Conservation (phyloP, 2,329 filamentous ascomycete genomes). For the Paecilomyces fulvus region DNA sequence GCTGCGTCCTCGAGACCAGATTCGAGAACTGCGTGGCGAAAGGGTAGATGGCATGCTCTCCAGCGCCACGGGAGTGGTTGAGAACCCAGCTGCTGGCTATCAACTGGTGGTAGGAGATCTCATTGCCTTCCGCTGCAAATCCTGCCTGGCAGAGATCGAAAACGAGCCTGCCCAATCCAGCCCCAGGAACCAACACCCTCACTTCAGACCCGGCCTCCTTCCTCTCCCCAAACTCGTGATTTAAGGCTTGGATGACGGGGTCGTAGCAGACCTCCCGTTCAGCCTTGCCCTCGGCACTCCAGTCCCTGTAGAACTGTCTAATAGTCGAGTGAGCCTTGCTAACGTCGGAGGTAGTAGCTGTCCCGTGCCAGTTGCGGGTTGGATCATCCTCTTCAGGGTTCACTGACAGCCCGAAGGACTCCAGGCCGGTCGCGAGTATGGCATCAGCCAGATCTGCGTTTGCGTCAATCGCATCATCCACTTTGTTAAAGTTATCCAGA, state of each 20-base stretch:
- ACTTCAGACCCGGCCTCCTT: constrained; percentile 35
- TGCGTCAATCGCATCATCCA: constrained; percentile 80
- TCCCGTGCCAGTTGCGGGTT: constrained; percentile 56
- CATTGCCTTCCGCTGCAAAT: constrained; percentile 75
- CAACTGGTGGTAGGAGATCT: constrained; percentile 96
- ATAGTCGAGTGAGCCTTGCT: constrained; percentile 91
- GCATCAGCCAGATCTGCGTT: constrained; percentile 76
- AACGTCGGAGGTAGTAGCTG: constrained; percentile 64
- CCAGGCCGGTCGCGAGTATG: constrained; percentile 63
- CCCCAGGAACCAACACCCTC: constrained; percentile 76
- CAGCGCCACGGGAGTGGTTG: constrained; percentile 46
- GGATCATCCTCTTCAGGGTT: constrained; percentile 30
- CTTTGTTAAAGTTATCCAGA: constrained; percentile 64
- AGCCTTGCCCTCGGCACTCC: constrained; percentile 65
- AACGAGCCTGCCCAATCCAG: constrained; percentile 78
- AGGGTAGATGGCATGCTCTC: constrained; percentile 67
- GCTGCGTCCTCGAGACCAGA: constrained; percentile 62
- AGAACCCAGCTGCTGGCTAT: constrained; percentile 61
- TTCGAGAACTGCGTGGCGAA: constrained; percentile 89
- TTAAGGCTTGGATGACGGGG: constrained; percentile 61
- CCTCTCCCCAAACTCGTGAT: constrained; percentile 34
- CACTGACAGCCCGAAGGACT: constrained; percentile 53
- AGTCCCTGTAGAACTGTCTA: constrained; percentile 90
- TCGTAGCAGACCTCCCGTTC: constrained; percentile 73
- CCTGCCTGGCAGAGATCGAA: constrained; percentile 74